phyloP scores from a whole-genome alignment of 306 rosid species.

The Canavalia gladiata region DNA sequence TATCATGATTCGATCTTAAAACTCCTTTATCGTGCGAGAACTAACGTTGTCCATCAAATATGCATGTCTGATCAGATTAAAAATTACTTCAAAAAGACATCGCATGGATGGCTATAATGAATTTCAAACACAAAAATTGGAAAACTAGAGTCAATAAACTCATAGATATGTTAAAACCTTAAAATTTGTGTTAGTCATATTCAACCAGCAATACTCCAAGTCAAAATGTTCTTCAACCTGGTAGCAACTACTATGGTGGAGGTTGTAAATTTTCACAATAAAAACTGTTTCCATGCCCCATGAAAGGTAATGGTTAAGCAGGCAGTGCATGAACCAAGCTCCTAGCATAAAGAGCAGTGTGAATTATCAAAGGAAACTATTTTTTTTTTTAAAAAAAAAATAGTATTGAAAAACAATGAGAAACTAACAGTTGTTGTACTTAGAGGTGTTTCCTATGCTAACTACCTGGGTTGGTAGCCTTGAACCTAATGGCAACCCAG shows the following conservation, averaged over 20 bases:
- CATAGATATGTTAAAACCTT: neutral
- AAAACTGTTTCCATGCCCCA: neutral
- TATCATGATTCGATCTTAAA: too few species aligned
- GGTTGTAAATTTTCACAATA: neutral
- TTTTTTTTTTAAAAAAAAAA: neutral
- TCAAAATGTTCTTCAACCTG: neutral
- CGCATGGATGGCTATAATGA: neutral
- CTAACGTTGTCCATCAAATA: conserved; percentile 1
- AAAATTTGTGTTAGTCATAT: neutral
- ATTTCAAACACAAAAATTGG: conserved; percentile 1
- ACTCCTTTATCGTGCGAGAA: neutral
- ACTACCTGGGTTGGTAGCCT: neutral
- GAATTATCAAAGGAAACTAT: neutral
- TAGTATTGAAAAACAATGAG: neutral
- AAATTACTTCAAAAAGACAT: neutral
- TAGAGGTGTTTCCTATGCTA: neutral
- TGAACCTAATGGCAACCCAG: neutral
- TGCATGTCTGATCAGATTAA: neutral
- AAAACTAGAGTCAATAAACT: neutral
- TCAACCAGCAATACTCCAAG: neutral
- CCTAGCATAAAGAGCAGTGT: neutral
- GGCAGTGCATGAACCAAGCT: neutral
- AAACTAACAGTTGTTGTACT: neutral
- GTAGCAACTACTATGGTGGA: neutral
- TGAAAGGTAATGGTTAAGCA: neutral